Conservation (phyloP, 2,329 filamentous ascomycete species). For the Colletotrichum destructivum region DNA sequence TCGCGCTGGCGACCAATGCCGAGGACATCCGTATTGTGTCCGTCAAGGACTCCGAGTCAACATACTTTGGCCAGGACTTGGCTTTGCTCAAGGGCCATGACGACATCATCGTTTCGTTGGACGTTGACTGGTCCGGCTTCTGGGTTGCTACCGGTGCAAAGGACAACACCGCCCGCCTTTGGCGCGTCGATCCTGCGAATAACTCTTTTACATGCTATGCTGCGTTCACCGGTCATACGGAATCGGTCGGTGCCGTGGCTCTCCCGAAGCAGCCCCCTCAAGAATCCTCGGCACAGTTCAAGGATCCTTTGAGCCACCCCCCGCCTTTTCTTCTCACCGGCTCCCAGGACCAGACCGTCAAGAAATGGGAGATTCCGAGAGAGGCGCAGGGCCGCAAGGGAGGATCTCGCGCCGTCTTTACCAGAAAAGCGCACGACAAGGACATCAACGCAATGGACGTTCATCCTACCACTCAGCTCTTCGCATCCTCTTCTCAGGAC, state of each 20-base stretch:
- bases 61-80: conserved; percentile 91
- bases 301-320: conserved; percentile 82
- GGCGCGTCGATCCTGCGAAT: conserved; percentile 85
- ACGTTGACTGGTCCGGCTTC: conserved; percentile 96
- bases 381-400: conserved; percentile 64
- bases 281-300: conserved; percentile 78
- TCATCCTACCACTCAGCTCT: conserved; percentile 81
- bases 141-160: conserved; percentile 98
- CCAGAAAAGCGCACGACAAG: conserved; percentile 96
- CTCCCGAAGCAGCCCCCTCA: conserved; percentile 80
- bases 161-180: conserved; percentile 93
- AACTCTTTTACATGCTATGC: conserved; percentile 85
- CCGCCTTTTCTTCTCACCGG: conserved; percentile 91
- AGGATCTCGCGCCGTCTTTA: conserved; percentile 80
- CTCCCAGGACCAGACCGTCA: conserved; percentile 95
- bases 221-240: conserved; percentile 90
- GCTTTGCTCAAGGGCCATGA: conserved; percentile 90
- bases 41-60: conserved; percentile 62
- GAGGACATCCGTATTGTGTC: conserved; percentile 94
- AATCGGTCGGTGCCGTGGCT: conserved; percentile 91
- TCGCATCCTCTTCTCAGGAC: conserved; percentile 97
- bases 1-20: conserved; percentile 94
- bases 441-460: conserved; percentile 97
- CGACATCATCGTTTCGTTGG: conserved; percentile 95
- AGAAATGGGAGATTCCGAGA: conserved; percentile 88